Conservation (phyloP, 805 yeast species). For the Tetrapisispora iriomotensis region DNA sequence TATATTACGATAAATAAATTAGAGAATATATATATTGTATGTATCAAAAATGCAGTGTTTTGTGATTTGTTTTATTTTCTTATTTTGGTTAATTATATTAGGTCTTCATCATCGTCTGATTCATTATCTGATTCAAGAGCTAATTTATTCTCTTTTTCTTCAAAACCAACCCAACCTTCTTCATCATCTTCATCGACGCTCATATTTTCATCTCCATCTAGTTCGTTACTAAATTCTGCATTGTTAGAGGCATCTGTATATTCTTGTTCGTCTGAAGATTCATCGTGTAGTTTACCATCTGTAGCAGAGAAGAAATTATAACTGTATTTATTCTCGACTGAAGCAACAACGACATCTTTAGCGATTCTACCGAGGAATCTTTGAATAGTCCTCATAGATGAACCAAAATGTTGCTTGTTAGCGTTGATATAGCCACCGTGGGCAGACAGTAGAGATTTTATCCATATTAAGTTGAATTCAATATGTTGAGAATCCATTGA, state of each 20-base stretch:
- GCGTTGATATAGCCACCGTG: conserved; percentile 70
- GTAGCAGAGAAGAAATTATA: conserved; percentile 41
- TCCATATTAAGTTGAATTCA: conserved; percentile 79
- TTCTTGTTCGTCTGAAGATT: conserved; percentile 20
- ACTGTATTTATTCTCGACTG: conserved; percentile 45
- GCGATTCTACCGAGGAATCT: conserved; percentile 66
- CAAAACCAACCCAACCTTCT: conserved; percentile 30
- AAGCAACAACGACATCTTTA: conserved; percentile 54
- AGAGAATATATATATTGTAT: not conserved
- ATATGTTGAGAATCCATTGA: conserved; percentile 68
- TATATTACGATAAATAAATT: too few relatives aligned
- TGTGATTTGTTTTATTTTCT: not conserved
- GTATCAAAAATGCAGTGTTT: not conserved
- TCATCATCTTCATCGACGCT: conserved; percentile 28
- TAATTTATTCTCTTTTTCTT: conserved; percentile 19
- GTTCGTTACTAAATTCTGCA: conserved; percentile 20
- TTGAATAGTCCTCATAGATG: conserved; percentile 59
- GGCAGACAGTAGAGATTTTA: conserved; percentile 50
- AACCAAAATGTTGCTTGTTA: conserved; percentile 52
- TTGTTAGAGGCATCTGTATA: conserved; percentile 20
- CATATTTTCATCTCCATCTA: conserved; percentile 16
- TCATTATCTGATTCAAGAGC: conserved; percentile 16
- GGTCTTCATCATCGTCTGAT: conserved; percentile 22
- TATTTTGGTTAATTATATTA: conserved; percentile 9
- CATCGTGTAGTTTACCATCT: conserved; percentile 17